phyloP scores from a whole-genome alignment of 768 basidiomycete species.

The Astraeus odoratus region DNA sequence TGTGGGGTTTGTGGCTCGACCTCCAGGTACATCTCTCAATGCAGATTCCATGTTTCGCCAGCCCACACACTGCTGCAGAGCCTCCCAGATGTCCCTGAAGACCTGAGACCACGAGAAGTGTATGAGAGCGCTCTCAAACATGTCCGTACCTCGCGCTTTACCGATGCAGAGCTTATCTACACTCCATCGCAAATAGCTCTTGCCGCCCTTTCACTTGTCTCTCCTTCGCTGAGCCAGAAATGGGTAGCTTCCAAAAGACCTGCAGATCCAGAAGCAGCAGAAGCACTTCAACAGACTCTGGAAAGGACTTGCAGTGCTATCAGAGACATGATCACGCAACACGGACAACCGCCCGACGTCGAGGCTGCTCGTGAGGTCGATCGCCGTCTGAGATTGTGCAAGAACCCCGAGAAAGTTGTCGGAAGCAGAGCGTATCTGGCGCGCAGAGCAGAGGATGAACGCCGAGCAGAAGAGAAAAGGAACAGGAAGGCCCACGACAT shows the following conservation, averaged over 20 bases:
- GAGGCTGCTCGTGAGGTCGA: slow-evolving; percentile 88
- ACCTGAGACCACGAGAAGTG: slow-evolving; percentile 41
- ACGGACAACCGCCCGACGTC: slow-evolving; percentile 63
- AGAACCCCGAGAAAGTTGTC: slow-evolving; percentile 92
- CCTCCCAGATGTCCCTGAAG: slow-evolving; percentile 43
- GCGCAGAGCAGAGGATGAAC: slow-evolving; percentile 67
- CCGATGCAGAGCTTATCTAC: slow-evolving; percentile 88
- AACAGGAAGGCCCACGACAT: slow-evolving; percentile 50
- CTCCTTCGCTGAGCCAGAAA: slow-evolving; percentile 48
- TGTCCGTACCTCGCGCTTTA: slow-evolving; percentile 76
- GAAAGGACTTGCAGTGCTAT: slow-evolving; percentile 37
- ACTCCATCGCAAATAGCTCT: slow-evolving; percentile 86
- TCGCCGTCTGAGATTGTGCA: slow-evolving; percentile 76
- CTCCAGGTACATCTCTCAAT: slow-evolving; percentile 54
- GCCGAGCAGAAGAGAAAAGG: slow-evolving; percentile 61
- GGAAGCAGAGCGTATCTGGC: slow-evolving; percentile 80
- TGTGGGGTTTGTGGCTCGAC: slow-evolving; percentile 88
- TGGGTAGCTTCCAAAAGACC: slow-evolving; percentile 49
- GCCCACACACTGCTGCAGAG: slow-evolving; percentile 35
- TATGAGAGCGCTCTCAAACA: slow-evolving; percentile 63
- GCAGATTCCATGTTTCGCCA: background rate
- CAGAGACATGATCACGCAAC: slow-evolving; percentile 40
- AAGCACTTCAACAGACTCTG: slow-evolving; percentile 15
- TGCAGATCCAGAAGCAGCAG: slow-evolving; percentile 1
- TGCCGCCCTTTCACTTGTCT: slow-evolving; percentile 62